phyloP scores from a whole-genome alignment of 2,329 filamentous ascomycete species.

The Penicillium janthinellum region DNA sequence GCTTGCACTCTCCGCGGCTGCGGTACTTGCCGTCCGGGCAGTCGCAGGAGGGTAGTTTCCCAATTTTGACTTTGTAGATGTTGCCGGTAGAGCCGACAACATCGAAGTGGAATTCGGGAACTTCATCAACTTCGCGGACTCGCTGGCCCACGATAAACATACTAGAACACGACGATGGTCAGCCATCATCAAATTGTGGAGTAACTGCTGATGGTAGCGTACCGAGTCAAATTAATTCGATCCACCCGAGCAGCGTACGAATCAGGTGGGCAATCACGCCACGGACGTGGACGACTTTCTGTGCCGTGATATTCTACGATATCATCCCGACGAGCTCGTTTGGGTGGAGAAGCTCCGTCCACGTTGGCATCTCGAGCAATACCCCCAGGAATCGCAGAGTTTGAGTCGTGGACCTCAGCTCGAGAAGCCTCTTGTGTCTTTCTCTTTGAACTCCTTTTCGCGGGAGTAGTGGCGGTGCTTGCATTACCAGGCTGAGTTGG shows the following conservation, averaged over 20 bases:
- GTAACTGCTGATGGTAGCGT: neutral
- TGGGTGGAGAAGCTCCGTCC: neutral
- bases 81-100: constrained; percentile 65
- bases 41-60: constrained; percentile 54
- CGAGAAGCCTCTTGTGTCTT: neutral
- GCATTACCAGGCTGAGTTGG: neutral
- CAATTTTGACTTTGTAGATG: constrained; percentile 60
- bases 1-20: constrained; percentile 60
- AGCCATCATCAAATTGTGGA: neutral
- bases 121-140: constrained; percentile 46
- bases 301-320: constrained; percentile 8
- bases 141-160: constrained; percentile 61
- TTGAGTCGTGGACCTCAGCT: neutral
- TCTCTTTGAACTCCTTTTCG: neutral
- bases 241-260: constrained; percentile 51
- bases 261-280: constrained; percentile 47
- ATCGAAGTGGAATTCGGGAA: constrained; percentile 54
- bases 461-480: neutral
- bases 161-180: constrained; percentile 28
- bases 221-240: constrained; percentile 50
- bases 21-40: constrained; percentile 59
- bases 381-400: no score
- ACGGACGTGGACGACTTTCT: constrained; percentile 46
- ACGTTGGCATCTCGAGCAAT: neutral
- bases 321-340: neutral